These are phyloP conservation scores for Scytalidium lignicola DNA, from an alignment of 2,329 filamentous ascomycete species.

Conservation along the genomic window DNA sequence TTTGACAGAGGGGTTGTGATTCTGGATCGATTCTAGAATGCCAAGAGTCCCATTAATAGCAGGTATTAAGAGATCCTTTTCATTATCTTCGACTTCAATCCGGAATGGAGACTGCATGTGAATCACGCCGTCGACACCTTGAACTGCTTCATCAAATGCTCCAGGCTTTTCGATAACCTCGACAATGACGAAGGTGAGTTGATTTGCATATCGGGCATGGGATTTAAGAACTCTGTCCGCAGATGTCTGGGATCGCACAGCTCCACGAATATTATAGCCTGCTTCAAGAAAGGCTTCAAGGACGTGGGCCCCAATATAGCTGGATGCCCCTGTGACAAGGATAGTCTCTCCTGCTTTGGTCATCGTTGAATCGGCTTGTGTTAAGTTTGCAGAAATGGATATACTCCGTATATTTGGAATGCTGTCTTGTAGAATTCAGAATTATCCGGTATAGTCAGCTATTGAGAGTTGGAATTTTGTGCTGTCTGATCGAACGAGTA, in stretches of 20 bases:
- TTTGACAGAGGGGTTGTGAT: constrained; percentile 28
- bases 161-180: constrained; percentile 64
- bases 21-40: constrained; percentile 38
- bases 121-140: constrained; percentile 65
- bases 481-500: too few relatives aligned
- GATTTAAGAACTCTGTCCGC: constrained; percentile 36
- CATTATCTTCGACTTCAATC: constrained; percentile 25
- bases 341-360: constrained; percentile 1
- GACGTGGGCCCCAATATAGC: constrained; percentile 47
- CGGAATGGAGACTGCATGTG: constrained; percentile 60
- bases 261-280: constrained; percentile 33
- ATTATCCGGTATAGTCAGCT: too few relatives aligned
- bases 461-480: too few relatives aligned
- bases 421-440: too few relatives aligned
- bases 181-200: constrained; percentile 46
- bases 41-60: constrained; percentile 50
- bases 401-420: too few relatives aligned
- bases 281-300: constrained; percentile 38
- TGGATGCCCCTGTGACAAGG: constrained; percentile 33
- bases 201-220: constrained; percentile 29
- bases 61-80: constrained; percentile 41
- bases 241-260: constrained; percentile 40
- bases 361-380: too few relatives aligned
- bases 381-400: too few relatives aligned
- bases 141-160: constrained; percentile 56